Conservation (phyloP, 768 basidiomycete species). For the Termitomyces sp. region DNA sequence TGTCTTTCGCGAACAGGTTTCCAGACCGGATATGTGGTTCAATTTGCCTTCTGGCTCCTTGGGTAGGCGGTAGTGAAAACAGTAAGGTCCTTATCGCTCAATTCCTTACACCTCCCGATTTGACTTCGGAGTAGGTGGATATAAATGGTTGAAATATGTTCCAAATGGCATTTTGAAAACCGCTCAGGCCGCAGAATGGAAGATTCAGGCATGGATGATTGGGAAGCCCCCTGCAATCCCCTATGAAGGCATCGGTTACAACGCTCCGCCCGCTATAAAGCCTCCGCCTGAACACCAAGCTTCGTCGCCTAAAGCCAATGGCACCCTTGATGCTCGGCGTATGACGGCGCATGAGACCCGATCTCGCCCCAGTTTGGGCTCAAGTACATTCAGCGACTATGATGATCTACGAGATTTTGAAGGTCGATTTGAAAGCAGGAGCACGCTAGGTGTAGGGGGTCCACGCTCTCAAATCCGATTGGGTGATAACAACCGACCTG, state of each 20-base stretch:
- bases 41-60: conserved; percentile 87
- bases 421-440: conserved; percentile 77
- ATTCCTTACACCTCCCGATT: conserved; percentile 5
- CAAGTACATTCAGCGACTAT: conserved; percentile 77
- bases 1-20: conserved; percentile 77
- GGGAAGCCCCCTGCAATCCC: conserved; percentile 88
- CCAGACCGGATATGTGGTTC: conserved; percentile 76
- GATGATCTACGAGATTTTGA: conserved; percentile 86
- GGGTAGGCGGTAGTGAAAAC: conserved; percentile 89
- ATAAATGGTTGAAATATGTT: conserved; percentile 96
- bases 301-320: conserved; percentile 23
- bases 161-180: conserved; percentile 90
- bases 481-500: conserved; percentile 29
- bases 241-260: conserved; percentile 84
- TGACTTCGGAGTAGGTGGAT: conserved; percentile 48
- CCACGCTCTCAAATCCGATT: conserved; percentile 15
- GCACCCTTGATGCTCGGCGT: conserved; percentile 25
- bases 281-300: conserved; percentile 12
- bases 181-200: conserved; percentile 97
- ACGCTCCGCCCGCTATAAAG: conserved; percentile 31
- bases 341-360: conserved; percentile 29
- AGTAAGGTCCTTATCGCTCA: conserved; percentile 43
- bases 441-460: conserved; percentile 53
- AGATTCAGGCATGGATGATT: conserved; percentile 93
- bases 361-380: conserved; percentile 66